These are phyloP conservation scores for Globisporangium splendens DNA, from an alignment of 352 stramenopile genomes.

Conservation along the genomic window DNA sequence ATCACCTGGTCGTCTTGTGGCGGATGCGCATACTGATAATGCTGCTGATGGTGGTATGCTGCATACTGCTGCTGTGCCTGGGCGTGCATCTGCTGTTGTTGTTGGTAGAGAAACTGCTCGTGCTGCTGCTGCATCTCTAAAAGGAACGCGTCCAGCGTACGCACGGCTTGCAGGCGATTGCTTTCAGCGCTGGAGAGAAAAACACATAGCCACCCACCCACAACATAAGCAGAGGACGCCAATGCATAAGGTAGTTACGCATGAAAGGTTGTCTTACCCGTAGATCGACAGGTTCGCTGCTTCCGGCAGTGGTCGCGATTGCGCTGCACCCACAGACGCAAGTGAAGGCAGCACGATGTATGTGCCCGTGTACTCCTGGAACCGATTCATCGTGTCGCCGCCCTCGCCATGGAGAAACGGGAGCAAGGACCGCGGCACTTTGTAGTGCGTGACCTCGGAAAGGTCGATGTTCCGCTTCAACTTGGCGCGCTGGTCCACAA, in stretches of 20 bases:
- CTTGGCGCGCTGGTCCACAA: slow-evolving; percentile 36
- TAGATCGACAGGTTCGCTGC: slow-evolving; percentile 70
- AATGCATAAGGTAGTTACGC: not conserved
- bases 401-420: slow-evolving; percentile 63
- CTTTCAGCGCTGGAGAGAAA: slow-evolving; percentile 25
- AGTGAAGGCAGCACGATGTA: slow-evolving; percentile 69
- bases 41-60: slow-evolving; percentile 5
- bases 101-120: slow-evolving; percentile 19
- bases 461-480: slow-evolving; percentile 69
- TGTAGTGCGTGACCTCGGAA: slow-evolving; percentile 77
- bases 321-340: slow-evolving; percentile 9
- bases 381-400: slow-evolving; percentile 68
- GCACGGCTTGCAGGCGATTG: slow-evolving; percentile 51
- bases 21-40: slow-evolving; percentile 11
- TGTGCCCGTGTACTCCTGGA: slow-evolving; percentile 73
- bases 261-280: slow-evolving; percentile 30
- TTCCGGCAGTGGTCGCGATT: slow-evolving; percentile 15
- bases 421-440: slow-evolving; percentile 59
- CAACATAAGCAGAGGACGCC: not conserved
- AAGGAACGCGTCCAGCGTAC: slow-evolving; percentile 54
- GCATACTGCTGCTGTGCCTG: slow-evolving; percentile 24
- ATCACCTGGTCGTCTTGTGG: slow-evolving; percentile 51
- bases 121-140: slow-evolving; percentile 60
- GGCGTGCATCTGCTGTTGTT: slow-evolving; percentile 24
- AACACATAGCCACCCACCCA: not conserved